phyloP scores from a whole-genome alignment of 1,284 basidiomycete species.

The Serendipita sp. region DNA sequence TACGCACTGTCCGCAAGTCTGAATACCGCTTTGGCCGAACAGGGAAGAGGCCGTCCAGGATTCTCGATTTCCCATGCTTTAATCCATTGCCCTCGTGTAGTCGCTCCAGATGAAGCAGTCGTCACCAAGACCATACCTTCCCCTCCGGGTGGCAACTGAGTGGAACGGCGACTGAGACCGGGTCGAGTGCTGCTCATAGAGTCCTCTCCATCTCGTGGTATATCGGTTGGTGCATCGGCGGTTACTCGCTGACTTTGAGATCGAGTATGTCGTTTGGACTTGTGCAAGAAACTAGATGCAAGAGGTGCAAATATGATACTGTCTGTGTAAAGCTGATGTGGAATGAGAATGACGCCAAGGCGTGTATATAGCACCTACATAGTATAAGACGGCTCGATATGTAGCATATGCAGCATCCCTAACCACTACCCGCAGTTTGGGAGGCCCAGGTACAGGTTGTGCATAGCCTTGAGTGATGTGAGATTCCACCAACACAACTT shows the following conservation, averaged over 20 bases:
- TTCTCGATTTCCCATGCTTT: slow-evolving; percentile 44
- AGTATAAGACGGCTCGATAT: slow-evolving; percentile 72
- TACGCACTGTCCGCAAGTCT: slow-evolving; percentile 66
- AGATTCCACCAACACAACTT: no score
- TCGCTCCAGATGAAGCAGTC: slow-evolving; percentile 16
- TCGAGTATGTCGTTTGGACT: neutral
- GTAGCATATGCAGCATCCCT: slow-evolving; percentile 71
- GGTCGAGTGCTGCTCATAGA: neutral
- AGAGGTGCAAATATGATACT: slow-evolving; percentile 72
- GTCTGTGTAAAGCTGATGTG: slow-evolving; percentile 65
- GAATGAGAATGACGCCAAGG: neutral
- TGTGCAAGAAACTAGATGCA: slow-evolving; percentile 43
- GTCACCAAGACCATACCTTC: slow-evolving; percentile 4
- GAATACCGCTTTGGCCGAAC: slow-evolving; percentile 80
- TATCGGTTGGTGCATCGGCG: slow-evolving; percentile 17
- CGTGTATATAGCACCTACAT: slow-evolving; percentile 35
- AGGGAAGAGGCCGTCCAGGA: slow-evolving; percentile 54
- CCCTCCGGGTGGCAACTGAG: slow-evolving; percentile 16
- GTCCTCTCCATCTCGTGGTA: slow-evolving; percentile 26
- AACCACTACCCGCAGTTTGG: slow-evolving; percentile 41
- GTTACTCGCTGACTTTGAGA: neutral
- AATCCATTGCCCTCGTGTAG: slow-evolving; percentile 49
- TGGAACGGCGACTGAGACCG: slow-evolving; percentile 15
- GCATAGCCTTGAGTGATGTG: no score
- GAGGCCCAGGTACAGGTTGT: slow-evolving; percentile 19